Evolutionary conservation across 2,329 filamentous ascomycete species (phyloP).

Genomic region (Arthrobotrys megalospora): DNA sequence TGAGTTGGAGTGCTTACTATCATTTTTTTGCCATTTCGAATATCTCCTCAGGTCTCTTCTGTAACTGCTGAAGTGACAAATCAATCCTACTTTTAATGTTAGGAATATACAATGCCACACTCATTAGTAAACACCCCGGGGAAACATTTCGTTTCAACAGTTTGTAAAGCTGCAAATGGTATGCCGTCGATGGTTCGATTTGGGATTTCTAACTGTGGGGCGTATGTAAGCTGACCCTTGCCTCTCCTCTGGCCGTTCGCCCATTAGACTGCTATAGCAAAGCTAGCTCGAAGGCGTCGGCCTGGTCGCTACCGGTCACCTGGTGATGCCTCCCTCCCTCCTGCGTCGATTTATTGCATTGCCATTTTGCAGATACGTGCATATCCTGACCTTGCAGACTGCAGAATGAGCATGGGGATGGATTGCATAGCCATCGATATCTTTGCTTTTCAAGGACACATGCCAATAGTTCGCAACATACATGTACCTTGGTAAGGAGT

Average conservation of each 20-base stretch:
- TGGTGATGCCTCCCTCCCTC: slow-evolving; percentile 41
- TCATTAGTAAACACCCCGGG: slow-evolving; percentile 41
- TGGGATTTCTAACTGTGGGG: slow-evolving; percentile 18
- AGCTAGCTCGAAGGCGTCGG: slow-evolving; percentile 23
- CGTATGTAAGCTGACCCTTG: slow-evolving; percentile 60
- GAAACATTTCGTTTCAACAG: slow-evolving; percentile 24
- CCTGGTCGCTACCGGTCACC: slow-evolving; percentile 59
- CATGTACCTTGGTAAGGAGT: slow-evolving; percentile 4
- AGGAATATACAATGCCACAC: slow-evolving; percentile 23
- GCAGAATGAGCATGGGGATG: slow-evolving; percentile 41
- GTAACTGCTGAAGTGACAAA: slow-evolving; percentile 21
- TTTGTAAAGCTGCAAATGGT: slow-evolving; percentile 20
- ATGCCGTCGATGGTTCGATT: slow-evolving; percentile 31
- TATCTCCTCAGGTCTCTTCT: not conserved
- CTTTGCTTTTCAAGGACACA: slow-evolving; percentile 19
- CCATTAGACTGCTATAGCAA: not conserved
- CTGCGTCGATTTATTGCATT: slow-evolving; percentile 36
- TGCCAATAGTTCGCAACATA: not conserved
- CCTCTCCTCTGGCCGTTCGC: slow-evolving; percentile 19
- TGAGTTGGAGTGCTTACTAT: slow-evolving; percentile 14
- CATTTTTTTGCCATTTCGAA: slow-evolving; percentile 5
- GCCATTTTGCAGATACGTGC: slow-evolving; percentile 38
- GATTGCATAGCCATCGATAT: slow-evolving; percentile 49
- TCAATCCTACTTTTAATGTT: slow-evolving; percentile 24
- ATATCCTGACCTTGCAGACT: slow-evolving; percentile 43